Conservation (phyloP, 2,329 filamentous ascomycete species). For the Fusarium camptoceras region DNA sequence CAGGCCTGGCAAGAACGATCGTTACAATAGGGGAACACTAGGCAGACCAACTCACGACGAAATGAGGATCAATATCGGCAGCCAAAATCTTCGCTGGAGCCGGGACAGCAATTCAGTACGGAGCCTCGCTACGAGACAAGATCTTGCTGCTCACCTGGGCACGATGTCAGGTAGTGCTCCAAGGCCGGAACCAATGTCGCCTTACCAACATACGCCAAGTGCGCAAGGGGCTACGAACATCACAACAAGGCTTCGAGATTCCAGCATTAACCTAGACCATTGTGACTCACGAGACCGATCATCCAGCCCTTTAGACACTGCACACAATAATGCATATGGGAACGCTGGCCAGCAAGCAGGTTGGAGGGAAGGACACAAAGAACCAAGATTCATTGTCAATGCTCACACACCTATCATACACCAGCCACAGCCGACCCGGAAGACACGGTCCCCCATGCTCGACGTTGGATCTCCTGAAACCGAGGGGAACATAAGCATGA, state of each 20-base stretch:
- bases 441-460: constrained; percentile 14
- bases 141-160: background rate
- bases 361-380: constrained; percentile 1
- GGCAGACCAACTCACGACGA: background rate
- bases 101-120: constrained; percentile 44
- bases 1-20: background rate
- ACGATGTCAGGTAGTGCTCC: background rate
- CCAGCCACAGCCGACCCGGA: constrained; percentile 45
- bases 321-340: background rate
- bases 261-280: too few species aligned
- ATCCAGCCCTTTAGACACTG: background rate
- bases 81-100: constrained; percentile 48
- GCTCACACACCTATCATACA: constrained; percentile 38
- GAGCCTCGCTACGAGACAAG: constrained; percentile 25
- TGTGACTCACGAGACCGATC: background rate
- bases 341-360: background rate
- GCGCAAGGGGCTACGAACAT: background rate
- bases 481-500: constrained; percentile 25
- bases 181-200: background rate
- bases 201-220: background rate
- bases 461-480: constrained; percentile 23
- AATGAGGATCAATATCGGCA: constrained; percentile 48
- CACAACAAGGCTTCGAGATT: background rate
- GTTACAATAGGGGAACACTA: background rate
- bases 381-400: constrained; percentile 27